Base-by-base conservation (phyloP, 1,284 basidiomycete genomes). In the Dichomitus squalens region DNA sequence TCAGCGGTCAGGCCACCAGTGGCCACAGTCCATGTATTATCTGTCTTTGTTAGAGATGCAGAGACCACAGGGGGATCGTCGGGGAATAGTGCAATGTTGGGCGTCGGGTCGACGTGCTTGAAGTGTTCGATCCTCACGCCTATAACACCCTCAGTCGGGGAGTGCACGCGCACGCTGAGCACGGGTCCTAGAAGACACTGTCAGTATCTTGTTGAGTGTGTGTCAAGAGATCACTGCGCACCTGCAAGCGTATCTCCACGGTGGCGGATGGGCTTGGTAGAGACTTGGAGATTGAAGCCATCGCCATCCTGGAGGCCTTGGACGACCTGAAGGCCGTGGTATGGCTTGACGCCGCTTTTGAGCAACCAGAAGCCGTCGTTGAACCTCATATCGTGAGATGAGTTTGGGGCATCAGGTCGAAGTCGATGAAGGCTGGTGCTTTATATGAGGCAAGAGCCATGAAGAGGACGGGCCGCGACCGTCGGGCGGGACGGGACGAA, bases 231-330 rank as follows among this genome's bases (percentile, higher is more conserved):
- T 23, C 29, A 68, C 53, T 4, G 66, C 76, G 23, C 54, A 83
- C 85, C 85, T 60, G 83, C 85, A 18, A 90, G 74, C 0, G 87
- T 88, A 66, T 89, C 87, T 25, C 88, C 88, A 52, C 87, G 78
- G 69, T 86, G 82, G 50, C 81, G 78, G 61, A 90, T 84, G 18
- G 84, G 84, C 48, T 81, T 80, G 7, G 86, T 86, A 7, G 89
- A 75, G 33, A 90, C 86, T 52, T 84, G 80, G 7, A 88, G 74
- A 64, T 83, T 77, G 62, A 85, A 80, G 1, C 79, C 82, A 44
- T 77, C 75, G 11, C 73, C 71, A 29, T 81, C 76, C 20, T 72
- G 68, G 29, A 73, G 74, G 8, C 72, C 70, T 55, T 82, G 76
- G 25, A 80, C 76, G 51, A 83, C 81, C 65, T 86, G 80, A 23